Conservation (phyloP, 2,329 filamentous ascomycete genomes). For the Neonectria hederae region DNA sequence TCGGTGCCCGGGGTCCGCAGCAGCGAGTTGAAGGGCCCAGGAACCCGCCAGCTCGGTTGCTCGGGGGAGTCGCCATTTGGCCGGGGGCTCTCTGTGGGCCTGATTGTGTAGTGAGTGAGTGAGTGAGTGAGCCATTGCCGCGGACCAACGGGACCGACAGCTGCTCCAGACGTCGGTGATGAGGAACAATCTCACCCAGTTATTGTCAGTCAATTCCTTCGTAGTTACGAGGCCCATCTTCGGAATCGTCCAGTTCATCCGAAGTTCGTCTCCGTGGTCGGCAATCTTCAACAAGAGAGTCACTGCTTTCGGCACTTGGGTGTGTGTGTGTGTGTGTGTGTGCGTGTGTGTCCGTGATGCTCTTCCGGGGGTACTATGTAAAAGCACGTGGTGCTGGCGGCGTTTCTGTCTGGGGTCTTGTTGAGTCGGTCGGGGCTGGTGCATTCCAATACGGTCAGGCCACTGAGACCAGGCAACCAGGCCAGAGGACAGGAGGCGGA, state of each 20-base stretch:
- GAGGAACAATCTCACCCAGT: conserved; percentile 11
- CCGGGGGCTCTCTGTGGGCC: conserved; percentile 28
- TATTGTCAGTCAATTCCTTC: not conserved
- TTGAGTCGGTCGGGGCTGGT: conserved; percentile 2
- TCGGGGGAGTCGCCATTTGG: conserved; percentile 35
- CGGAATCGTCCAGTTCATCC: conserved; percentile 6
- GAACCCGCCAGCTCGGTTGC: conserved; percentile 38
- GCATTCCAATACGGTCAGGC: not conserved
- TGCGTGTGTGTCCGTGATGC: not conserved
- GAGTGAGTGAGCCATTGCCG: conserved; percentile 27
- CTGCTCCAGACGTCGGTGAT: conserved; percentile 9
- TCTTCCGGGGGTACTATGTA: not conserved
- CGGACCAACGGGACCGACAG: conserved; percentile 31
- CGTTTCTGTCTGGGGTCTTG: conserved; percentile 1
- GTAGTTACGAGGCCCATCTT: conserved; percentile 26
- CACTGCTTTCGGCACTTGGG: not conserved
- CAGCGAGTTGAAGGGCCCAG: conserved; percentile 10
- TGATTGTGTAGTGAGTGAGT: not conserved
- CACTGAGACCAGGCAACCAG: not conserved
- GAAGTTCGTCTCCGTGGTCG: conserved; percentile 4
- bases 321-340: not conserved
- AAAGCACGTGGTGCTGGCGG: conserved; percentile 2
- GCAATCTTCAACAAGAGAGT: not conserved
- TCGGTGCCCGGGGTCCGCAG: not conserved
- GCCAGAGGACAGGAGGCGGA: not conserved